Evolutionary conservation across 768 basidiomycete species (phyloP).

Genomic region (Nidularia sp.): DNA sequence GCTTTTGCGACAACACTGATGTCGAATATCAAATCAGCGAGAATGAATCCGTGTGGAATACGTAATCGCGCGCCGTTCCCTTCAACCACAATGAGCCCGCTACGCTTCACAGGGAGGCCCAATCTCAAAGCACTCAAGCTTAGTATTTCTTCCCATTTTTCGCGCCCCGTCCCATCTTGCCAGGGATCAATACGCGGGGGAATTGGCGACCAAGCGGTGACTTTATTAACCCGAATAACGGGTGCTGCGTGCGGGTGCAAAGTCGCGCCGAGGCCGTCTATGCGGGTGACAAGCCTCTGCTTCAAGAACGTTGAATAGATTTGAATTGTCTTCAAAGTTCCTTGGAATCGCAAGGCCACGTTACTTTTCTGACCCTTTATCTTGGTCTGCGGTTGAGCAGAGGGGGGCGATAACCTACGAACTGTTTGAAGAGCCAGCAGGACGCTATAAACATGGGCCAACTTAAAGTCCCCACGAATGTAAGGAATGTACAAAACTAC

Average conservation of each 20-base stretch:
- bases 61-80: slow-evolving; percentile 69
- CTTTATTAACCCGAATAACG: slow-evolving; percentile 33
- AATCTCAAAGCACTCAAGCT: slow-evolving; percentile 51
- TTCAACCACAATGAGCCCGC: slow-evolving; percentile 41
- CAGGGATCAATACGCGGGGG: slow-evolving; percentile 28
- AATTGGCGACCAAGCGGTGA: slow-evolving; percentile 58
- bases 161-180: slow-evolving; percentile 23
- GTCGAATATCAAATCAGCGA: slow-evolving; percentile 76
- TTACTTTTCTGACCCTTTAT: no score
- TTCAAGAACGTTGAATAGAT: slow-evolving; percentile 43
- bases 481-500: slow-evolving; percentile 37
- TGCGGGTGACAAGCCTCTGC: slow-evolving; percentile 39
- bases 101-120: slow-evolving; percentile 24
- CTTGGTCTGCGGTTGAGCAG: no score
- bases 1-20: slow-evolving; percentile 66
- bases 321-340: no score
- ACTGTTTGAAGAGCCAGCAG: slow-evolving; percentile 10
- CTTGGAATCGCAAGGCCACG: no score
- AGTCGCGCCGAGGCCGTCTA: slow-evolving; percentile 31
- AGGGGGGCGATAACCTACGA: no score
- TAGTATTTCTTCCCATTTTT: slow-evolving; percentile 73
- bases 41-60: slow-evolving; percentile 74
- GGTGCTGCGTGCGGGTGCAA: slow-evolving; percentile 18
- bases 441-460: slow-evolving; percentile 65
- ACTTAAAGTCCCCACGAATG: slow-evolving; percentile 47